phyloP scores from a whole-genome alignment of 306 rosid species.

The Inga laurina region DNA sequence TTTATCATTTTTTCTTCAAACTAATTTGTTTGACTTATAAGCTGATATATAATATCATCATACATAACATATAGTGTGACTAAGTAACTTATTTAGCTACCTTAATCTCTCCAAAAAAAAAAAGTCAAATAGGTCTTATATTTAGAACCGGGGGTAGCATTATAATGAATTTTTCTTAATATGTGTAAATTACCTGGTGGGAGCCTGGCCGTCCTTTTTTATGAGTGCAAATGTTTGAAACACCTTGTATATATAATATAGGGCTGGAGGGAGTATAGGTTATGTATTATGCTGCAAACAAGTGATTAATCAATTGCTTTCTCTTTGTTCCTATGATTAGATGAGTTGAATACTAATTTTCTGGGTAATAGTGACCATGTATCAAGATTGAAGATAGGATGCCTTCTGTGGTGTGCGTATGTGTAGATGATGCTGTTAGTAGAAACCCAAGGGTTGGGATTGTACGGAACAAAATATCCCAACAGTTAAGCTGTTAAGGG shows the following conservation, averaged over 20 bases:
- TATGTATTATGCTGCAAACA: not conserved
- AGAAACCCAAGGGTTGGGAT: not conserved
- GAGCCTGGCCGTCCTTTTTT: too few species aligned
- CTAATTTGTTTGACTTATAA: too few species aligned
- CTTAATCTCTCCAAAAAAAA: too few species aligned
- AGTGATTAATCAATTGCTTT: conserved; percentile 3
- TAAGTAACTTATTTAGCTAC: too few species aligned
- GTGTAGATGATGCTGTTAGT: not conserved
- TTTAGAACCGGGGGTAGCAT: too few species aligned
- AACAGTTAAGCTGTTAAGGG: not conserved
- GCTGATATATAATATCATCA: too few species aligned
- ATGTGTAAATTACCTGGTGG: too few species aligned
- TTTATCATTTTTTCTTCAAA: too few species aligned
- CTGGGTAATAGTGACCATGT: not conserved
- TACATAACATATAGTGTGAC: too few species aligned
- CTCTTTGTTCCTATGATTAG: not conserved
- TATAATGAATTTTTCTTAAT: too few species aligned
- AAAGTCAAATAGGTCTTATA: too few species aligned
- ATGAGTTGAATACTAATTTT: not conserved
- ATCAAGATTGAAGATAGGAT: not conserved
- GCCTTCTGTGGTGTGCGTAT: not conserved
- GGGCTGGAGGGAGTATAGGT: not conserved
- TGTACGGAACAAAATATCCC: not conserved
- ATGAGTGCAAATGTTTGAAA: too few species aligned
- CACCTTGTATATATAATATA: not conserved